Evolutionary conservation across 345 rosid genomes (phyloP), one percentile per base, ranked within the genome.

Genomic region (Erucastrum elatum): DNA sequence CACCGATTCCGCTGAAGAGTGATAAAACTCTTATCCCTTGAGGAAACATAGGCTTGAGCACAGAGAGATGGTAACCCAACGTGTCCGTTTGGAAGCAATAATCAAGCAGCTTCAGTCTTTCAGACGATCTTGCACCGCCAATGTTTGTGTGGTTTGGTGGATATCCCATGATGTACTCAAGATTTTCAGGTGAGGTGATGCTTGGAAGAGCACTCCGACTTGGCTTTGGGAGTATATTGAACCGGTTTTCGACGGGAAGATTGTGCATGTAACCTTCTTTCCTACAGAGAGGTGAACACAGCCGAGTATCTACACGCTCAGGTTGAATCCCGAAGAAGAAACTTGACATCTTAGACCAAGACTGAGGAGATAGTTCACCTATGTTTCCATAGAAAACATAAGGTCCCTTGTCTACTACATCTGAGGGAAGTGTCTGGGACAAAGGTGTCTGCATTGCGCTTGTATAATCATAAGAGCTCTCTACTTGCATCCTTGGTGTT

Each of bases 201-300:
- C 82, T 17, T 4, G 63, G 46, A 39, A 12, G 85, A 49, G 94
- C 97, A 64, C 80, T 83, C 98, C 93, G 31, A 59, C n/a, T 10
- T 6, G 94, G 82, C 74, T 82, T 82, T 4, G 93, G 88, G 70
- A 71, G 79, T 46, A 90, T 75, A 80, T 80, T 79, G 70, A 82
- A 89, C 75, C 98, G 84, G 75, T 83, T 82, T 73, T 81, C 82
- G 2, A 78, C 72, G 0, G 96, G 97, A 77, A 94, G 96, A 81
- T 92, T 92, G 84, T 94, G 98, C 25, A 90, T 53, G 15, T 90
- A 95, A 15, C 97, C 96, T 91, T 95, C 98, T 71, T 51, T 86
- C 81, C 97, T 83, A 76, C 66, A 81, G 82, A 95, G 74, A 2
- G 94, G 85, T 0, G 97, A 92, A 81, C 83, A 90, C 73, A 83